Percentiles rank a stretch among this genome's conserved stretches.
These are phyloP conservation scores for Coniochaeta prunicola DNA, from an alignment of 2,329 filamentous ascomycete genomes.

Conservation along the genomic window DNA sequence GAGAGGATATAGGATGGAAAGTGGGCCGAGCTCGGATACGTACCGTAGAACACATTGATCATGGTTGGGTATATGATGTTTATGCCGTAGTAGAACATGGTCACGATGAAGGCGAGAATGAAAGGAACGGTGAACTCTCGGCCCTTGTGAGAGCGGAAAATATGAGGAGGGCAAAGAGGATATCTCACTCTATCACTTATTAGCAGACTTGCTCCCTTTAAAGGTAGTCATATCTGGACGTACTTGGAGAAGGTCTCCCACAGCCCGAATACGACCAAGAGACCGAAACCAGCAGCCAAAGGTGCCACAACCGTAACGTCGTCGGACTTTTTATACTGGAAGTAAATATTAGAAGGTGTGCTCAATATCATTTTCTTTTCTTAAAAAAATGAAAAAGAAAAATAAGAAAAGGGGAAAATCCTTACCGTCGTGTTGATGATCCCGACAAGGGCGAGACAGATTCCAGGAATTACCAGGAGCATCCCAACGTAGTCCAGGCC, in stretches of 20 bases:
- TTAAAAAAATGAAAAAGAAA: neutral
- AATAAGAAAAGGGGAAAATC: too few relatives aligned
- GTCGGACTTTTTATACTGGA: neutral
- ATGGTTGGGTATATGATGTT: constrained; percentile 32
- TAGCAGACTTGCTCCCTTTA: too few relatives aligned
- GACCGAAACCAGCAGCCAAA: neutral
- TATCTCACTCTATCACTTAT: neutral
- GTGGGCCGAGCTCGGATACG: neutral
- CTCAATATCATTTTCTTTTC: neutral
- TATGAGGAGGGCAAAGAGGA: neutral
- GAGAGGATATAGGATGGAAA: neutral
- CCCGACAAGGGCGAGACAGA: constrained; percentile 4
- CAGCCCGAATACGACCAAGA: neutral
- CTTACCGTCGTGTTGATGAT: neutral
- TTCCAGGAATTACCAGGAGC: constrained; percentile 5
- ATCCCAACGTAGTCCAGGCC: constrained; percentile 7
- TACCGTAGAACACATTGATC: constrained; percentile 20
- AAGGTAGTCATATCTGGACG: too few relatives aligned
- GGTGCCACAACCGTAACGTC: neutral
- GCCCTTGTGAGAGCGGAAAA: constrained; percentile 15
- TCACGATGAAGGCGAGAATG: constrained; percentile 5
- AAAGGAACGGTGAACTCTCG: constrained; percentile 15
- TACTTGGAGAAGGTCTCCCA: neutral
- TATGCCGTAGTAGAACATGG: constrained; percentile 5
- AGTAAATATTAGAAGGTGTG: neutral